Base-by-base conservation (phyloP, 176 grass and related monocot genomes). In the Carex myosuroides region DNA sequence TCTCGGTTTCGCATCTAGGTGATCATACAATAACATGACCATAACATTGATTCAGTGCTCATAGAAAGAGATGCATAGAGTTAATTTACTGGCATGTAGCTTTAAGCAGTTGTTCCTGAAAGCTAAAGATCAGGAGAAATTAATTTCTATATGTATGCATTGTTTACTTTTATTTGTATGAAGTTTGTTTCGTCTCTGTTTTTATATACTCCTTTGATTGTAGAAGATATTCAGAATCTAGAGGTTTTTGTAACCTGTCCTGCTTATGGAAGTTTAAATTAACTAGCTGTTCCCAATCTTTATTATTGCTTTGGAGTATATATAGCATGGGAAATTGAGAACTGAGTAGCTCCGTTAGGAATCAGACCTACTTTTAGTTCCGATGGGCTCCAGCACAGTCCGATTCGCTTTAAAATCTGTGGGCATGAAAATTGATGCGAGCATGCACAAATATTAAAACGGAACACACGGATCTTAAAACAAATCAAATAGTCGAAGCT, bases 1-100 rank as follows among this genome's bases (percentile, higher is more conserved):
- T 67, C 62, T 53, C 60, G 21, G 61, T 83, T 83, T 66, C 17
- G 20, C 29, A 2, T 22, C 13, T 56, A 54, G 73, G 17, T 20
- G 39, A 17, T 77, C 46, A 53, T 17, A 56, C 50, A 77, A 77
- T 50, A 13, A 22, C 73, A 77, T 55, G 50, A 55, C 46, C 50
- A 13, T 30, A 77, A 16, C 22, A 55, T 56, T 56, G n/a, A 77
- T 54, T 56, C 53, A 21, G 50, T 77, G 24, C 21, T 33, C 24
- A 32, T 57, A 57, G 70, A 75, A 75, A 75, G 44, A 75, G 46
- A 41, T 53, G 42, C 52, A 14, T 53, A 75, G 46, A 53, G 46
- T 75, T 46, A 52, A 75, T 75, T 73, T 73, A 73, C 44, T 75
- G 44, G 44, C 70, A 75, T 75, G 70, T 52, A 75, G 70, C 12